Conservation (phyloP, 805 yeast genomes). For the Ogataea allantospora region DNA sequence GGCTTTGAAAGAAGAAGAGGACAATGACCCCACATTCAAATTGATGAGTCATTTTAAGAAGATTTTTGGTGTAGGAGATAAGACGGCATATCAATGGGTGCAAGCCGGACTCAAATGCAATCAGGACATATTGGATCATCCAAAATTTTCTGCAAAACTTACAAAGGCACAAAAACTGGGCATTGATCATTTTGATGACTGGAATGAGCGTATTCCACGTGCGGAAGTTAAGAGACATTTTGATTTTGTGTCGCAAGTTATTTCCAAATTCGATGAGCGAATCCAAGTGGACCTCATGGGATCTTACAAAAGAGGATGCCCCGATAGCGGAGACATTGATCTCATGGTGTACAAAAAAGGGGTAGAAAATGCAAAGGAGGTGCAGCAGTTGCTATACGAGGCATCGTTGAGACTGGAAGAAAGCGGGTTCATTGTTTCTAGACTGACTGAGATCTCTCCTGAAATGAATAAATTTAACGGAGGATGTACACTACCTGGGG, state of each 20-base stretch:
- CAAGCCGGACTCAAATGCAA: constrained; percentile 39
- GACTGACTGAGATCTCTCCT: constrained; percentile 17
- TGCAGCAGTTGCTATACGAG: constrained; percentile 16
- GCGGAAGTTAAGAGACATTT: constrained; percentile 43
- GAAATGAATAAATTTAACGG: constrained; percentile 34
- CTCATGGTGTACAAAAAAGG: constrained; percentile 41
- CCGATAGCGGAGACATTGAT: constrained; percentile 52
- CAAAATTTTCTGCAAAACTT: constrained; percentile 16
- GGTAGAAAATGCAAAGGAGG: constrained; percentile 24
- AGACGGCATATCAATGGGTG: constrained; percentile 38
- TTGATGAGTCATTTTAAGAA: constrained; percentile 36
- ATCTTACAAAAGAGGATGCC: constrained; percentile 49
- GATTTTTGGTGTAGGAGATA: constrained; percentile 51
- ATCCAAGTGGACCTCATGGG: constrained; percentile 45
- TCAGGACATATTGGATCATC: constrained; percentile 33
- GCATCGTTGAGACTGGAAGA: constrained; percentile 15
- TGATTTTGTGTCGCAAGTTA: constrained; percentile 28
- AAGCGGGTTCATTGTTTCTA: constrained; percentile 24
- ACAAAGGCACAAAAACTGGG: constrained; percentile 37
- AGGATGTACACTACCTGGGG: constrained; percentile 33
- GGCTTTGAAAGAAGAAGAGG: constrained; percentile 11
- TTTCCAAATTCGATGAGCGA: constrained; percentile 33
- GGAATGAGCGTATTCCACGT: constrained; percentile 44
- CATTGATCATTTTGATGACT: constrained; percentile 45
- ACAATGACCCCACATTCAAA: constrained; percentile 24